Conservation (phyloP, 2,329 filamentous ascomycete genomes). For the Dactylellina parvicollis region DNA sequence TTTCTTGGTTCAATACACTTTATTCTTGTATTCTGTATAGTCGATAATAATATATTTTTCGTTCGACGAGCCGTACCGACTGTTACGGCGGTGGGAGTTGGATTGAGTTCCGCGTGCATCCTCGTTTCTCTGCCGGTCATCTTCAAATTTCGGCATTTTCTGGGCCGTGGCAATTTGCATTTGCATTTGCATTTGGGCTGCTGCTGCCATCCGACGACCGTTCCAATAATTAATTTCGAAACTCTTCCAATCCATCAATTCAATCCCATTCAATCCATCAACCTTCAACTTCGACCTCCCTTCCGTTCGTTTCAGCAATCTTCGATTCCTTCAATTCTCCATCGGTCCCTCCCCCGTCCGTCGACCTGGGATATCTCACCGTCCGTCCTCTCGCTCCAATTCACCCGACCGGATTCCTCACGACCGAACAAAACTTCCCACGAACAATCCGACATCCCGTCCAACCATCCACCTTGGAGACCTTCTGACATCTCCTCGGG, state of each 20-base stretch:
- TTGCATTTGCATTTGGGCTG: too few species aligned
- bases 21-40: too few species aligned
- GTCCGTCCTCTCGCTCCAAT: not conserved
- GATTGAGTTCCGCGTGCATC: not conserved
- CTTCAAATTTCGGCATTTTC: conserved; percentile 4
- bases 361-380: not conserved
- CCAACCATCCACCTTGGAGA: conserved; percentile 19
- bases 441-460: not conserved
- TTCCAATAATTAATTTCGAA: too few species aligned
- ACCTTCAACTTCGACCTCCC: too few species aligned
- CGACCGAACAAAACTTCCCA: not conserved
- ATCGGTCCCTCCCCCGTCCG: not conserved
- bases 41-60: too few species aligned
- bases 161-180: not conserved
- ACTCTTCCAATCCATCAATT: too few species aligned
- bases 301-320: too few species aligned
- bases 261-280: too few species aligned
- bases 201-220: too few species aligned
- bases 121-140: not conserved
- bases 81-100: conserved; percentile 1
- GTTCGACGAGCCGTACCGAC: too few species aligned
- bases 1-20: too few species aligned
- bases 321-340: too few species aligned
- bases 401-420: not conserved
- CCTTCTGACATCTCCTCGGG: conserved; percentile 11